Evolutionary conservation across 1,139 yeast species (phyloP).

Genomic region (Geotrichum bryndzae): DNA sequence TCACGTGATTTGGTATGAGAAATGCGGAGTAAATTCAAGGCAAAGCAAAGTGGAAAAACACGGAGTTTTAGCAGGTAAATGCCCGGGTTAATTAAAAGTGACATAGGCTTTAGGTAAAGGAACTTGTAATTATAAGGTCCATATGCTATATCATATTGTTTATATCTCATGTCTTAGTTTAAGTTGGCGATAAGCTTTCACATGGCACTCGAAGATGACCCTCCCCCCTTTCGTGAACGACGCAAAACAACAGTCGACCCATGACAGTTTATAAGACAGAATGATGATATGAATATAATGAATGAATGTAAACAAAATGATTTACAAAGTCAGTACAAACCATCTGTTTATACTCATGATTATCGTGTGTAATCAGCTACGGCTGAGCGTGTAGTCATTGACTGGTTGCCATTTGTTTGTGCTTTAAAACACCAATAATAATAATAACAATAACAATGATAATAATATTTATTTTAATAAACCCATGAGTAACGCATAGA

Average conservation of each 20-base stretch:
- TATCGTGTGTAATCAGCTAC: neutral
- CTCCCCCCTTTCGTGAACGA: neutral
- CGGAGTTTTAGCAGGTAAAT: neutral
- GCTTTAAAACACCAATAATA: neutral
- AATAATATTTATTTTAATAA: no score
- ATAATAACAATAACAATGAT: no score
- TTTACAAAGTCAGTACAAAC: neutral
- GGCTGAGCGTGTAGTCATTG: neutral
- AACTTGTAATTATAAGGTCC: no score
- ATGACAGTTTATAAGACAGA: neutral
- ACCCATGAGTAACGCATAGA: no score
- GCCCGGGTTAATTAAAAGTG: neutral
- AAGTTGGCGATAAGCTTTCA: neutral
- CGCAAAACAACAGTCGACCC: neutral
- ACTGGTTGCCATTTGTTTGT: neutral
- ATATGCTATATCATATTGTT: neutral
- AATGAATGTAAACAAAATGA: no score
- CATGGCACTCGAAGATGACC: neutral
- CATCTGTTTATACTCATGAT: neutral
- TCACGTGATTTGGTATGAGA: neutral
- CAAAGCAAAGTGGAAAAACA: neutral
- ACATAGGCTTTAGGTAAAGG: no score
- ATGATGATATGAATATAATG: no score
- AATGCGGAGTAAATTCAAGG: neutral
- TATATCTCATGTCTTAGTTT: neutral